phyloP scores from a whole-genome alignment of 768 basidiomycete genomes.

The Boletales sp. region DNA sequence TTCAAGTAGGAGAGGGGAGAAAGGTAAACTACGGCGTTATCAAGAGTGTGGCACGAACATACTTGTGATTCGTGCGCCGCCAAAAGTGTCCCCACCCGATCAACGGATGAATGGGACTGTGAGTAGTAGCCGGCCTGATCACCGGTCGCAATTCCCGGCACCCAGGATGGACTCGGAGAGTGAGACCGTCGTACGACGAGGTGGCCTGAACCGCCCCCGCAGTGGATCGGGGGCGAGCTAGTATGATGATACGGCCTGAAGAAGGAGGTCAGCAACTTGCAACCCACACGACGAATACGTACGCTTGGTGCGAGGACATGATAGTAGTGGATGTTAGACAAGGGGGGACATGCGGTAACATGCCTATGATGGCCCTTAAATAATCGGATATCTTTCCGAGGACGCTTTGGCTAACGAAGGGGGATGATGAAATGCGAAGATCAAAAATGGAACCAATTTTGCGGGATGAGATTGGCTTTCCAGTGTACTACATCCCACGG shows the following conservation, averaged over 20 bases:
- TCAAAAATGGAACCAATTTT: slow-evolving; percentile 15
- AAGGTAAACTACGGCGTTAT: background rate
- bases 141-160: background rate
- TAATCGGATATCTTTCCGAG: slow-evolving; percentile 12
- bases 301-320: slow-evolving; percentile 24
- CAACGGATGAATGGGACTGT: slow-evolving; percentile 3
- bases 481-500: slow-evolving; percentile 25
- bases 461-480: slow-evolving; percentile 19
- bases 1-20: background rate
- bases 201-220: slow-evolving; percentile 3
- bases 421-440: slow-evolving; percentile 18
- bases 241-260: slow-evolving; percentile 5
- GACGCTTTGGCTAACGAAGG: slow-evolving; percentile 16
- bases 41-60: slow-evolving; percentile 3
- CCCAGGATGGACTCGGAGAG: slow-evolving; percentile 2
- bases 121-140: slow-evolving; percentile 1
- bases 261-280: slow-evolving; percentile 1
- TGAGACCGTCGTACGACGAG: background rate
- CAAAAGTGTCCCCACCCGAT: background rate
- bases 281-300: slow-evolving; percentile 1
- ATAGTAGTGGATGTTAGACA: slow-evolving; percentile 1
- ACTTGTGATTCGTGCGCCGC: slow-evolving; percentile 6
- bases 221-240: background rate
- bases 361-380: slow-evolving; percentile 18
- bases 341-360: slow-evolving; percentile 4